phyloP scores from a whole-genome alignment of 108 stramenopile species.

The Pseudonitzschia multiseries region DNA sequence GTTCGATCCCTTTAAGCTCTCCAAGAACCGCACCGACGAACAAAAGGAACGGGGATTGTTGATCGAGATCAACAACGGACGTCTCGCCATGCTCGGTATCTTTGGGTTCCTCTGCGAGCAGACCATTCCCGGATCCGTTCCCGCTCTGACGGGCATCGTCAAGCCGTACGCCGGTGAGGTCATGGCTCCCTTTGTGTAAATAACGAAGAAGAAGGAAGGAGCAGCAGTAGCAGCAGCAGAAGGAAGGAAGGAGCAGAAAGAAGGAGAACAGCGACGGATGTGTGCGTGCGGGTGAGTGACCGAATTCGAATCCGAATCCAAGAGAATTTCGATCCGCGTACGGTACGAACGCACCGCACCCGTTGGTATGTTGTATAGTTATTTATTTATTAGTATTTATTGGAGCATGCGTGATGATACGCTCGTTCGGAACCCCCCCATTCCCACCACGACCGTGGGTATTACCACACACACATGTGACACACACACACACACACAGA shows the following conservation, averaged over 20 bases:
- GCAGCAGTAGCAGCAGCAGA: neutral
- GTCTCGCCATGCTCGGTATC: constrained; percentile 78
- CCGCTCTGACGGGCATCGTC: constrained; percentile 52
- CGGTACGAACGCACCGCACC: too few species aligned
- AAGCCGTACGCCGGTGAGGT: constrained; percentile 61
- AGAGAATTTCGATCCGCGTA: too few species aligned
- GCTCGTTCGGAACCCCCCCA: too few species aligned
- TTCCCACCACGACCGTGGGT: too few species aligned
- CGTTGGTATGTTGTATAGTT: too few species aligned
- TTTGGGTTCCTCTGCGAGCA: constrained; percentile 73
- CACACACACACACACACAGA: too few species aligned
- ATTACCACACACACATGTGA: too few species aligned
- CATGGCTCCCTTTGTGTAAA: constrained; percentile 49
- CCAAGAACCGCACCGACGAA: constrained; percentile 62
- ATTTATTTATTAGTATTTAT: too few species aligned
- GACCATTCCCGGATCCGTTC: constrained; percentile 68
- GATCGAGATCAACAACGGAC: constrained; percentile 75
- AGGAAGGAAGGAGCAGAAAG: neutral
- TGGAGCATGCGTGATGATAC: too few species aligned
- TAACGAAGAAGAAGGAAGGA: neutral
- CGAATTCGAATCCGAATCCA: too few species aligned
- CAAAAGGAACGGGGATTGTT: constrained; percentile 54
- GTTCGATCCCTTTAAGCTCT: constrained; percentile 72
- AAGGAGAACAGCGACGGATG: too few species aligned
- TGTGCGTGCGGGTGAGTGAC: too few species aligned